Evolutionary conservation across 257 asterid genomes (phyloP).

Genomic region (Cynanchum wilfordii): DNA sequence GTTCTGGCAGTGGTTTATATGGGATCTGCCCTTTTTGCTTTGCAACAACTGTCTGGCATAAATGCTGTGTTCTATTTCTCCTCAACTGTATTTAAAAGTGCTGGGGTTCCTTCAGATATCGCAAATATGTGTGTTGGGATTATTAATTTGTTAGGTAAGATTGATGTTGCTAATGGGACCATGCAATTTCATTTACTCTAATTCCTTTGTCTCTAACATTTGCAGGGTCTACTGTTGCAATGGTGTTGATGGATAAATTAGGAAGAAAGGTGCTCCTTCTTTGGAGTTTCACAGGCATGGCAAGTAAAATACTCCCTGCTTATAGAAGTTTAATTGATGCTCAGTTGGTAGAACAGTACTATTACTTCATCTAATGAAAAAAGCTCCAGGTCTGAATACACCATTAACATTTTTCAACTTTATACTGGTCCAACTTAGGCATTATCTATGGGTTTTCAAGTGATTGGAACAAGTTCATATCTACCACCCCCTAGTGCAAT

Average conservation of each 20-base stretch:
- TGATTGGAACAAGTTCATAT: slow-evolving; percentile 49
- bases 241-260: slow-evolving; percentile 86
- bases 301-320: slow-evolving; percentile 39
- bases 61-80: slow-evolving; percentile 97
- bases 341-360: background rate
- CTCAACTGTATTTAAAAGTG: slow-evolving; percentile 79
- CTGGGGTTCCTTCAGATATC: slow-evolving; percentile 80
- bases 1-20: slow-evolving; percentile 65
- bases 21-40: slow-evolving; percentile 70
- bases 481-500: slow-evolving; percentile 36
- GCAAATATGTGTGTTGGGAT: slow-evolving; percentile 79
- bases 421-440: slow-evolving; percentile 44
- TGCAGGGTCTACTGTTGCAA: slow-evolving; percentile 76
- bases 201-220: slow-evolving; percentile 14
- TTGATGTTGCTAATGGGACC: slow-evolving; percentile 2
- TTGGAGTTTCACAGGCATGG: slow-evolving; percentile 96
- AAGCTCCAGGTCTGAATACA: background rate
- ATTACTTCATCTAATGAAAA: background rate
- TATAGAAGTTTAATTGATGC: background rate
- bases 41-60: slow-evolving; percentile 93
- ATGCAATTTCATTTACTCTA: background rate
- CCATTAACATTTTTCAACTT: slow-evolving; percentile 6
- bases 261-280: slow-evolving; percentile 89
- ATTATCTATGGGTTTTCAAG: slow-evolving; percentile 64
- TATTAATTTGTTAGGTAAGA: slow-evolving; percentile 70